Base-by-base conservation (phyloP, 1,139 yeast species). In the Kodamaea sp. region DNA sequence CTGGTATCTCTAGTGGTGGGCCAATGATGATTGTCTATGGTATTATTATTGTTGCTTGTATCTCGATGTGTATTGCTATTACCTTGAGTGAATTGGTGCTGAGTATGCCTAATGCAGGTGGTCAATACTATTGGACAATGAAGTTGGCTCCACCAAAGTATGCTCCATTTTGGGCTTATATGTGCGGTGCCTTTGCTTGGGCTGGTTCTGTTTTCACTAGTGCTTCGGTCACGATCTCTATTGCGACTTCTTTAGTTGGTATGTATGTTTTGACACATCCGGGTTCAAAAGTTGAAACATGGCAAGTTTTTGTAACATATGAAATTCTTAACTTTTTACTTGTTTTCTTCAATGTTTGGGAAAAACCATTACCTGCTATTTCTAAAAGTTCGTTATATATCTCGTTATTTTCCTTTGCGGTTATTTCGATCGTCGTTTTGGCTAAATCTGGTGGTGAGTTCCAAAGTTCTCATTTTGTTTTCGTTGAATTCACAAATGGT, bases 71-170 rank as follows among this genome's bases (percentile, higher is more conserved):
- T 50, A 58, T 70, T 41, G 75, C 69, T 20, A 56, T 65, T 12
- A 63, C 69, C 5, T 58, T 67, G 45, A 64, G 78, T 10, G 83
- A 78, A 46, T 60, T 78, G 52, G 68, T 78, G 2, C 65, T 73
- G 35, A 73, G 79, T 29, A 72, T 73, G 52, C 83, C 83, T 1
- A 60, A 64, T 39, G 79, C 82, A 33, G 81, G 82, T 24, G 83
- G 83, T 22, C 81, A 77, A 49, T 76, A 77, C 52, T 78, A 73
- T 40, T 78, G 84, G 84, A 73, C 80, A 2, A 59, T 77, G 49
- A 72, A 73, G 27, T 59, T 78, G 45, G 76, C 81, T 8, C 82
- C 79, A 12, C 67, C 61, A 48, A 69, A 61, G 47, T 64, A 66
- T 40, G 71, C 76, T 12, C 63, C 72, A 34, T 73, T 72, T 37